Base-by-base conservation (phyloP, 352 stramenopile genomes). In the Pilasporangium apinafurcum region DNA sequence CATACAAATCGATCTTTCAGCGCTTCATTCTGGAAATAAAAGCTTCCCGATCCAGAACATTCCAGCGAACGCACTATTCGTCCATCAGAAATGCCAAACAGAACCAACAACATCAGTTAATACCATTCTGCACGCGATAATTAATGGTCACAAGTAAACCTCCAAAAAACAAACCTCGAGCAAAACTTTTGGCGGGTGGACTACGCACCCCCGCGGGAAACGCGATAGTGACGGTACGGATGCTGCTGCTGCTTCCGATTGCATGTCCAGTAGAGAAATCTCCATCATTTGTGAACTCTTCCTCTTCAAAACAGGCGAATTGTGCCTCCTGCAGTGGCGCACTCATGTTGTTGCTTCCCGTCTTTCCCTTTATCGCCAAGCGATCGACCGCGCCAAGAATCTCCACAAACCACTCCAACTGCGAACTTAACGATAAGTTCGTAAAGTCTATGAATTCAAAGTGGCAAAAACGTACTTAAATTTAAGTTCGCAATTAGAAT, bases 281-380 rank as follows among this genome's bases (percentile, higher is more conserved):
- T 14, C 21, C 30, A 9, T 20, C 18, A 27, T 6, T 41, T 13
- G 54, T 44, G 38, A 59, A 48, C 31, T 82, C 67, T 12, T 68
- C 65, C 53, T 83, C 70, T 36, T 88, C 76, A 41, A 88, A 86
- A 58, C 65, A 77, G 55, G 76, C 73, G 54, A 86, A 86, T 31
- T 75, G 70, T 47, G 68, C 68, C 48, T 86, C 70, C 63, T 85
- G 73, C 20, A 86, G 64, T 44, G 66, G 48, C 53, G 68, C 56
- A 25, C 44, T 61, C 53, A 61, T 66, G 26, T 40, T 21, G 24
- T 25, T 45, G 44, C 21, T 29, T 29, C 21, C 21, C 39, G 24
- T 37, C 17, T 33, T 44, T 17, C 36, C 30, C 39, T 47, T 42
- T 53, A 37, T 32, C 30, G 29, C 41, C 30, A 38, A n/a, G 5